These are phyloP conservation scores for Daldinia vernicosa DNA, from an alignment of 495 filamentous ascomycete genomes.

Conservation along the genomic window DNA sequence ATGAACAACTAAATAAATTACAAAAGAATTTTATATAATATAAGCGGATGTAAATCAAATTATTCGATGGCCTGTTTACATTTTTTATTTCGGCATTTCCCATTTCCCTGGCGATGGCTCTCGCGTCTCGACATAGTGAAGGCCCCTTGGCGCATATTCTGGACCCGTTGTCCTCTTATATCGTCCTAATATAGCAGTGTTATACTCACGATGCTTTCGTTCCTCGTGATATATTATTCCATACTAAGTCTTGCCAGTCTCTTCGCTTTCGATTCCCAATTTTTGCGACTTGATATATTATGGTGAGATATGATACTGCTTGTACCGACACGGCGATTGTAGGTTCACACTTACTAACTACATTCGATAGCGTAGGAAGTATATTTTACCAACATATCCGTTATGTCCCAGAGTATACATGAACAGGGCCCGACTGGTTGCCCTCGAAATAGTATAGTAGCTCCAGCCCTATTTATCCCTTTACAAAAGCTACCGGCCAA, in stretches of 20 bases:
- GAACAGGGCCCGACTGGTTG: no score
- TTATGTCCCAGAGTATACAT: no score
- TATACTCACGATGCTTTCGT: not conserved
- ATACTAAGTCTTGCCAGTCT: not conserved
- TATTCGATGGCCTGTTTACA: no score
- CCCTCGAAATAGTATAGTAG: no score
- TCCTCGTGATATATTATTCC: not conserved
- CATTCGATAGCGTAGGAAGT: no score
- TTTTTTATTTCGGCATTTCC: not conserved
- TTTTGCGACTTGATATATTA: not conserved
- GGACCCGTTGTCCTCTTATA: not conserved
- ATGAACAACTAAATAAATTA: not conserved
- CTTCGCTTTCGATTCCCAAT: not conserved
- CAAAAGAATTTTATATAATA: not conserved
- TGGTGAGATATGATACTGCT: not conserved
- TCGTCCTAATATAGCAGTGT: not conserved
- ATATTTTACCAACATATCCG: no score
- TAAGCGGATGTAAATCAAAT: not conserved
- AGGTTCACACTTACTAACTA: not conserved
- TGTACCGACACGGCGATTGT: not conserved
- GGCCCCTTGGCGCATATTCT: not conserved
- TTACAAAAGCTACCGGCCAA: constrained; percentile 11
- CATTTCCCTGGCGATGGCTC: not conserved
- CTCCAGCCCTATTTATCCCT: not conserved
- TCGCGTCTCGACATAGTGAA: not conserved